Percentiles rank a stretch among this genome's conserved stretches.
Conservation (phyloP, 163 green algal genomes). For the Scenedesmus sp. region DNA sequence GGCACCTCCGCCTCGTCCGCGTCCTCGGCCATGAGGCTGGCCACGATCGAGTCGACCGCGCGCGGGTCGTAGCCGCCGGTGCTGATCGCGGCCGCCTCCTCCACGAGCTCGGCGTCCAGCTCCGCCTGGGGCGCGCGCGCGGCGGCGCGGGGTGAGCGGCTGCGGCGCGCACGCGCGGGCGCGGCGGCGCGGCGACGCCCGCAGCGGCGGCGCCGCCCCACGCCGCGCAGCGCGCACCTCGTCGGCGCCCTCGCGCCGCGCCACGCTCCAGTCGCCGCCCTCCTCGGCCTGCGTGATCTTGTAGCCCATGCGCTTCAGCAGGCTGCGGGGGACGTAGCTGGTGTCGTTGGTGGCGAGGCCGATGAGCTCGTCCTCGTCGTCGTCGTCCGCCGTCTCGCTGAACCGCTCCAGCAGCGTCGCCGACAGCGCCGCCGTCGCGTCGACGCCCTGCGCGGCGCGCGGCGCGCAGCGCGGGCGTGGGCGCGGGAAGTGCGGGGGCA, state of each 20-base stretch:
- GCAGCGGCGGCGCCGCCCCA: no score
- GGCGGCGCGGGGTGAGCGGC: no score
- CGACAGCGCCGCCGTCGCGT: background rate
- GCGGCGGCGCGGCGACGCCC: no score
- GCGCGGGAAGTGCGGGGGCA: no score
- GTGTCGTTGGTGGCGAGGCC: slow-evolving; percentile 25
- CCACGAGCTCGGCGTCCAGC: background rate
- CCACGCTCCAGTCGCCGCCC: slow-evolving; percentile 31
- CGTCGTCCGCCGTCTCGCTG: slow-evolving; percentile 10
- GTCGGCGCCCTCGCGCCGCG: slow-evolving; percentile 7
- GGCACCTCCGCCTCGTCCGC: slow-evolving; percentile 50
- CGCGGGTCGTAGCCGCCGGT: background rate
- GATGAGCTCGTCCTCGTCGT: slow-evolving; percentile 45
- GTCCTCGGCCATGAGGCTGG: slow-evolving; percentile 32
- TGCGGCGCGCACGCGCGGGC: no score
- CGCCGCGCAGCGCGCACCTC: slow-evolving; percentile 20
- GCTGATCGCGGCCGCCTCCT: background rate
- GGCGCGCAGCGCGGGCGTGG: background rate
- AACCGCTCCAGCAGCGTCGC: background rate
- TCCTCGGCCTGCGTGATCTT: slow-evolving; percentile 43
- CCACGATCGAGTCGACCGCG: slow-evolving; percentile 33
- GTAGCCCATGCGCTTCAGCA: slow-evolving; percentile 31
- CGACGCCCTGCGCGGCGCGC: slow-evolving; percentile 15
- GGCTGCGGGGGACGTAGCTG: slow-evolving; percentile 6
- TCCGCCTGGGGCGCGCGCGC: no score